Evolutionary conservation across 176 grass and related monocot genomes (phyloP).

Genomic region (Aegilops bicornis): DNA sequence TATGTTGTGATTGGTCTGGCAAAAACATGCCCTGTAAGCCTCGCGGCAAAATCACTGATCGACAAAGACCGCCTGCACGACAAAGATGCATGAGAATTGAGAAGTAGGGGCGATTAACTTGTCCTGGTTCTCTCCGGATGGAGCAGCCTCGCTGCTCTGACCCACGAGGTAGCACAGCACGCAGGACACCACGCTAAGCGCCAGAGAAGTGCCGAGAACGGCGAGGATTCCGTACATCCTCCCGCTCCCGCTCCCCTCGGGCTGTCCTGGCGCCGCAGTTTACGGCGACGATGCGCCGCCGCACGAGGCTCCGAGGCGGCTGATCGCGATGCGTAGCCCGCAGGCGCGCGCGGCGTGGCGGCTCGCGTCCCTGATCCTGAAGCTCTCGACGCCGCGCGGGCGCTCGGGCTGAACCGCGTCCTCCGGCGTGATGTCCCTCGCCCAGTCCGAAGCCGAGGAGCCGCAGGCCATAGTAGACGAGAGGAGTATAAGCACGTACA

Average conservation of each 20-base stretch:
- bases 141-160: not conserved
- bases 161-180: conserved; percentile 32
- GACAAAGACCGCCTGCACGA: not conserved
- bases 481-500: not conserved
- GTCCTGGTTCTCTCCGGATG: not conserved
- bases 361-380: not conserved
- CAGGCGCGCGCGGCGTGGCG: not conserved
- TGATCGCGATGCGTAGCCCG: too few relatives aligned
- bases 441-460: conserved; percentile 3
- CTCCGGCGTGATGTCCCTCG: not conserved
- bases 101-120: not conserved
- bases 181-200: not conserved
- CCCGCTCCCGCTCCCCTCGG: not conserved
- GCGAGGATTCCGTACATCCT: not conserved
- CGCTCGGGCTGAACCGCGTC: not conserved
- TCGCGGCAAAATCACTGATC: too few relatives aligned
- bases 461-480: not conserved
- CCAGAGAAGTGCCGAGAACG: conserved; percentile 33
- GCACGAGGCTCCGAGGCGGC: not conserved
- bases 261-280: not conserved
- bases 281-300: not conserved
- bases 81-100: not conserved
- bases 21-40: too few relatives aligned
- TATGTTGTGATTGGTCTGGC: too few relatives aligned
- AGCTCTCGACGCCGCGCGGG: not conserved